Conservation (phyloP, 768 basidiomycete species). For the Rickenella mellea region DNA sequence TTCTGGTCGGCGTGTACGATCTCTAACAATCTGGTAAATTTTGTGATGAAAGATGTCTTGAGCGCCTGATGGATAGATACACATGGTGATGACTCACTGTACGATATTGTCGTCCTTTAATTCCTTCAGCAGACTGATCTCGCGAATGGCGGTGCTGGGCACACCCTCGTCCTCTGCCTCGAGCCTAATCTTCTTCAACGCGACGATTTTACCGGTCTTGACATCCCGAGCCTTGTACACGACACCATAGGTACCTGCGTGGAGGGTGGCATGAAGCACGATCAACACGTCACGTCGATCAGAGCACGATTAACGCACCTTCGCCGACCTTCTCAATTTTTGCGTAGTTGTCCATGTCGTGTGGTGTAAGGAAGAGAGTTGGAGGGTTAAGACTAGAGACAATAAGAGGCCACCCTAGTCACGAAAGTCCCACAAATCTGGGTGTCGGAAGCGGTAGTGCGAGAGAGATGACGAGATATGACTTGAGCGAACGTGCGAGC, state of each 20-base stretch:
- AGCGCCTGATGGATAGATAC: constrained; percentile 1
- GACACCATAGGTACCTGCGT: constrained; percentile 90
- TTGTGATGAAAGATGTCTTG: neutral
- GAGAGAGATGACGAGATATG: too few species aligned
- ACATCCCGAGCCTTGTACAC: constrained; percentile 94
- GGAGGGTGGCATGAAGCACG: neutral
- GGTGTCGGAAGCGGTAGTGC: too few species aligned
- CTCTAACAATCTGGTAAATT: constrained; percentile 66
- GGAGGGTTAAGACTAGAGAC: too few species aligned
- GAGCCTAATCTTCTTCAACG: constrained; percentile 96
- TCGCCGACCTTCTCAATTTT: constrained; percentile 93
- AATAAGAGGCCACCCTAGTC: too few species aligned
- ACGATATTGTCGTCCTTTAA: constrained; percentile 95
- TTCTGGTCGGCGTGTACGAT: constrained; percentile 97
- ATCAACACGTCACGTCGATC: neutral
- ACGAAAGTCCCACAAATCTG: too few species aligned
- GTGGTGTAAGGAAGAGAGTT: too few species aligned
- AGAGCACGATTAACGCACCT: constrained; percentile 44
- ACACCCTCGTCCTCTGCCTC: constrained; percentile 99
- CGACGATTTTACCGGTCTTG: constrained; percentile 74
- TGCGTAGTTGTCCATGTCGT: constrained; percentile 59
- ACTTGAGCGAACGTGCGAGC: too few species aligned
- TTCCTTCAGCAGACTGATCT: constrained; percentile 96
- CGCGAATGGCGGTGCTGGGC: constrained; percentile 94
- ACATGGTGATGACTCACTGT: constrained; percentile 39